Percentiles rank a stretch among this genome's conserved stretches.
phyloP scores from a whole-genome alignment of 75 land plant genomes.

The Pinus taeda region DNA sequence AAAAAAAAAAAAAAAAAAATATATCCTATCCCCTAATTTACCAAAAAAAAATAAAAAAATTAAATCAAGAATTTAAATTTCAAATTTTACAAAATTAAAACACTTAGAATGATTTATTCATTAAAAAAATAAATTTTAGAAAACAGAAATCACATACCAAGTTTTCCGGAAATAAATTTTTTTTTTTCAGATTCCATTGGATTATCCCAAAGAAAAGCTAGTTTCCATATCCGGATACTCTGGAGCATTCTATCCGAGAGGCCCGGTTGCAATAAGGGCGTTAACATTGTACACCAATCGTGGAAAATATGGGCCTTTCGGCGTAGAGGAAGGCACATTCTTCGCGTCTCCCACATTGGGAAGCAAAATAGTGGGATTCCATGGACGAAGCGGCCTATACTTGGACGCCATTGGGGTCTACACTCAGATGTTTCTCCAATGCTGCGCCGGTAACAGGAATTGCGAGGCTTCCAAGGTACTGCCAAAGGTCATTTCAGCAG shows the following conservation, averaged over 20 bases:
- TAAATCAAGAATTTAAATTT: too few relatives aligned
- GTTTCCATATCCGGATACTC: conserved; percentile 29
- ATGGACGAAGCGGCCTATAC: conserved; percentile 47
- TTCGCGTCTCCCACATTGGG: conserved; percentile 23
- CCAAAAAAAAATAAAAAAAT: too few relatives aligned
- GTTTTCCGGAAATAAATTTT: too few relatives aligned
- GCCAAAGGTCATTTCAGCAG: not conserved
- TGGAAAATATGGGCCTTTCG: conserved; percentile 45
- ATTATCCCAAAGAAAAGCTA: conserved; percentile 42
- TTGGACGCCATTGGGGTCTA: conserved; percentile 53
- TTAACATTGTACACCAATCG: conserved; percentile 47
- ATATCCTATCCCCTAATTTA: too few relatives aligned
- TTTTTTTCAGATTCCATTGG: conserved; percentile 33
- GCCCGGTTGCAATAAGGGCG: conserved; percentile 39
- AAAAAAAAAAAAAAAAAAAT: too few relatives aligned
- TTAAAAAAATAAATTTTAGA: too few relatives aligned
- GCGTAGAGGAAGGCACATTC: conserved; percentile 34
- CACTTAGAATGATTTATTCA: too few relatives aligned
- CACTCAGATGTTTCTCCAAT: not conserved
- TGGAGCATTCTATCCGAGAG: conserved; percentile 29
- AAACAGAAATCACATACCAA: too few relatives aligned
- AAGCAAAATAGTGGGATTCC: conserved; percentile 46
- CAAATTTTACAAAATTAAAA: too few relatives aligned
- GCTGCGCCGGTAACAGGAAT: not conserved
- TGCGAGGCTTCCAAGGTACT: conserved; percentile 1